Evolutionary conservation across 2,329 filamentous ascomycete genomes (phyloP).

Genomic region (Aureobasidium namibiae): DNA sequence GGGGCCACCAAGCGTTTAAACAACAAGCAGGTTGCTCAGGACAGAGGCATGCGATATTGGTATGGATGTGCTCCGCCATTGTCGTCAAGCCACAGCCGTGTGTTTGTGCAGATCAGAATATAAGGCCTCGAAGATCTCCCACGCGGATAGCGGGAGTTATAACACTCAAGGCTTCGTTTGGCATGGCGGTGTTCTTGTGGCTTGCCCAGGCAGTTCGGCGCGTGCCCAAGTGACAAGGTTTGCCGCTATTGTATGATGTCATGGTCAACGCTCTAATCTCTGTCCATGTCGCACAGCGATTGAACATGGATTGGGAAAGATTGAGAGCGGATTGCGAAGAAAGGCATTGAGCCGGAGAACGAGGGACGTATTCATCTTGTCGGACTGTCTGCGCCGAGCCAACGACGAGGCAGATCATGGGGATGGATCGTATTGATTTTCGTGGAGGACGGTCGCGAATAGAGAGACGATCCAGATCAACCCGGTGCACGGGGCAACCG

Average conservation of each 20-base stretch:
- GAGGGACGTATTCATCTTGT: background rate
- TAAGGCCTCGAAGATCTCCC: background rate
- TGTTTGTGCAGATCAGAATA: slow-evolving; percentile 7
- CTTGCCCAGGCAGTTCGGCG: background rate
- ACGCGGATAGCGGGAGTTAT: background rate
- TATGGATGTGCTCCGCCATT: background rate
- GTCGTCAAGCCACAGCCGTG: slow-evolving; percentile 9
- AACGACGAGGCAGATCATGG: background rate
- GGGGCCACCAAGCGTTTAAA: background rate
- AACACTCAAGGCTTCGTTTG: background rate
- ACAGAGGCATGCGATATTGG: background rate
- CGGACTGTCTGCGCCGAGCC: background rate
- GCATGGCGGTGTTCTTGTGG: slow-evolving; percentile 3
- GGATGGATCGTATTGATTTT: background rate
- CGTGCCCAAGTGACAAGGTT: background rate
- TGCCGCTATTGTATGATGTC: background rate
- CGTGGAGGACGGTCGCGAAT: background rate
- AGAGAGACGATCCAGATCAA: background rate
- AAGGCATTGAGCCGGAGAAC: background rate
- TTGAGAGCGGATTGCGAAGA: background rate
- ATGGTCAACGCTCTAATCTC: background rate
- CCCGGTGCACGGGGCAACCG: slow-evolving; percentile 1
- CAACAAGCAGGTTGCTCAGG: background rate
- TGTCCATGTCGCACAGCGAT: background rate
- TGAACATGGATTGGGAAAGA: background rate